Conservation (phyloP, 768 basidiomycete genomes). For the Mycena crocata region DNA sequence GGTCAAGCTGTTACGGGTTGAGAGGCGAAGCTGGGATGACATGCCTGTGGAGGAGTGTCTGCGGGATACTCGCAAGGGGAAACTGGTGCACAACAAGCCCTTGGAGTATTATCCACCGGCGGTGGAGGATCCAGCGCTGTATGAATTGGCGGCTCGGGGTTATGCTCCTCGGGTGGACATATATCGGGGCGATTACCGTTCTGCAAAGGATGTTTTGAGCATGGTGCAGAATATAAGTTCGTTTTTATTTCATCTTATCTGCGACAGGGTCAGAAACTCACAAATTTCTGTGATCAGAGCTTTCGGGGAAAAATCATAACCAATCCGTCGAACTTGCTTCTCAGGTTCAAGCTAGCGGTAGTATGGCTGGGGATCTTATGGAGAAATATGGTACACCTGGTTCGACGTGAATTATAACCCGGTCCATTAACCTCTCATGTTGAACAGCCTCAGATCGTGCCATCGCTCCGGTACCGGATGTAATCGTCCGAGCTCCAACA, state of each 20-base stretch:
- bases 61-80: background rate
- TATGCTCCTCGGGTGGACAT: background rate
- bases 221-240: background rate
- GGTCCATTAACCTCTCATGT: background rate
- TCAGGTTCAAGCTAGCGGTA: background rate
- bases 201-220: background rate
- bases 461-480: background rate
- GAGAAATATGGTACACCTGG: conserved; percentile 6
- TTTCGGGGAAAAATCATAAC: background rate
- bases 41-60: background rate
- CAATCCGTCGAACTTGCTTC: background rate
- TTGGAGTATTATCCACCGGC: conserved; percentile 16
- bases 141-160: background rate
- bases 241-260: background rate
- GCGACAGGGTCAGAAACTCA: background rate
- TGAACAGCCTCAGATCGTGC: background rate
- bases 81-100: too few species aligned
- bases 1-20: background rate
- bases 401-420: too few species aligned
- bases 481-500: background rate
- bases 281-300: background rate
- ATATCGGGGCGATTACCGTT: background rate
- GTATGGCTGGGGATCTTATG: conserved; percentile 1
- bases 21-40: background rate
- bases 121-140: background rate